Percentiles rank a stretch among this genome's conserved stretches.
These are phyloP conservation scores for Diplotaxis tenuifolia DNA, from an alignment of 345 rosid species.

Conservation along the genomic window DNA sequence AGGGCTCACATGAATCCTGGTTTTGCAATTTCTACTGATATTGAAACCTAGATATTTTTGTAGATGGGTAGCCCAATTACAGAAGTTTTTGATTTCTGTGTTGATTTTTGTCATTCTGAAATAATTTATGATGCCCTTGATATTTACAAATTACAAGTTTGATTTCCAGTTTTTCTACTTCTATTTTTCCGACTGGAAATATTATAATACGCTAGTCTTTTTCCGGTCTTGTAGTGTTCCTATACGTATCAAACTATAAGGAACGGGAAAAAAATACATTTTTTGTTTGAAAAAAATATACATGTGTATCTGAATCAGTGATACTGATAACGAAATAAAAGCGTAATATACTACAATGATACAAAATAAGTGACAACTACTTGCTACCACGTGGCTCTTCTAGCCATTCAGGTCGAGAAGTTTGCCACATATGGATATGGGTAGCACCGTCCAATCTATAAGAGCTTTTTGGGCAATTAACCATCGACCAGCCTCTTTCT, in stretches of 20 bases:
- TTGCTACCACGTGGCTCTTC: conserved; percentile 23
- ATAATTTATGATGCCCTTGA: conserved; percentile 1
- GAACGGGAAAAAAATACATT: background rate
- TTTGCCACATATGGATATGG: background rate
- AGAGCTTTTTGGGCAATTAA: background rate
- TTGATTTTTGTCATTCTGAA: background rate
- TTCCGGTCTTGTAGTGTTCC: background rate
- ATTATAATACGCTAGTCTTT: background rate
- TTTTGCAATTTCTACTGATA: background rate
- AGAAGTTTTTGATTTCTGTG: background rate
- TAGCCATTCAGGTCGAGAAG: background rate
- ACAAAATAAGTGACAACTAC: background rate
- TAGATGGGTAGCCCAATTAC: background rate
- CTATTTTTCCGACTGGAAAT: background rate
- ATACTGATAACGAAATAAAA: background rate
- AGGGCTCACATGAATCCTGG: background rate
- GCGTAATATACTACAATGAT: conserved; percentile 1
- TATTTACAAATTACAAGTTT: conserved; percentile 7
- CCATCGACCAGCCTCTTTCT: background rate
- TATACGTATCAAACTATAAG: conserved; percentile 15
- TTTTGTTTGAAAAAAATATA: background rate
- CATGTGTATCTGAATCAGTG: conserved; percentile 4
- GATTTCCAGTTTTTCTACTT: background rate
- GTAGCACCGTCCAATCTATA: conserved; percentile 15
- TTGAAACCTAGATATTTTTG: background rate